Base-by-base conservation (phyloP, 345 rosid genomes). In the Aquilaria malaccensis region DNA sequence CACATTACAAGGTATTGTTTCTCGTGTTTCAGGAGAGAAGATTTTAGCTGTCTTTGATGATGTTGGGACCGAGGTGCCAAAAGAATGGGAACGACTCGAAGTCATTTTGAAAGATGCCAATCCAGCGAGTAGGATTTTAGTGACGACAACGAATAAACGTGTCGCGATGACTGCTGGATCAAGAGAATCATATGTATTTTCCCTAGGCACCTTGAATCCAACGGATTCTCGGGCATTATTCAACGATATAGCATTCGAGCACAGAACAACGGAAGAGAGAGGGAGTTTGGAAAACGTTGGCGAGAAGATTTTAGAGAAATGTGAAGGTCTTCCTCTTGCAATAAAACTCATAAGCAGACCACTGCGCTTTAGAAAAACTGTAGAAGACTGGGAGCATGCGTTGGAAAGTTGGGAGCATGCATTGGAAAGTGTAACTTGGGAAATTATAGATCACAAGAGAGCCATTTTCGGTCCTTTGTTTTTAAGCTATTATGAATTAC, bases 11-110 rank as follows among this genome's bases (percentile, higher is more conserved):
- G 6, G 15, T 1, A 59, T 59, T 2, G 1, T 7, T 22, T 2
- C 2, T 0, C 3, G 0, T 9, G 7, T 45, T 10, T 0, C 0
- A 10, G 51, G 62, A 2, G 43, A 59, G 13, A 58, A 22, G 6
- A 2, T 45, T 2, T 32, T 45, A 1, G 31, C 43, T 45, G 62
- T 59, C 0, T 10, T 45, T 3, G 62, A 59, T 45, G 75, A 71
- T 56, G 70, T 65, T 13, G 43, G 69, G 66, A 65, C 50, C 6
- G 74, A 71, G 31, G 70, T 65, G 52, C 31, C 29, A 50, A 50
- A 6, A 11, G 33, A 51, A 22, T 63, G 64, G 68, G 68, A 63
- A 59, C 61, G 55, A 6, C 10, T 60, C 11, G 65, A 50, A 33
- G 13, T 11, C 10, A 41, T 62, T 30, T 58, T 71, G 10, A 43